These are phyloP conservation scores for Daldinia grandis DNA, from an alignment of 495 filamentous ascomycete species.

Conservation along the genomic window DNA sequence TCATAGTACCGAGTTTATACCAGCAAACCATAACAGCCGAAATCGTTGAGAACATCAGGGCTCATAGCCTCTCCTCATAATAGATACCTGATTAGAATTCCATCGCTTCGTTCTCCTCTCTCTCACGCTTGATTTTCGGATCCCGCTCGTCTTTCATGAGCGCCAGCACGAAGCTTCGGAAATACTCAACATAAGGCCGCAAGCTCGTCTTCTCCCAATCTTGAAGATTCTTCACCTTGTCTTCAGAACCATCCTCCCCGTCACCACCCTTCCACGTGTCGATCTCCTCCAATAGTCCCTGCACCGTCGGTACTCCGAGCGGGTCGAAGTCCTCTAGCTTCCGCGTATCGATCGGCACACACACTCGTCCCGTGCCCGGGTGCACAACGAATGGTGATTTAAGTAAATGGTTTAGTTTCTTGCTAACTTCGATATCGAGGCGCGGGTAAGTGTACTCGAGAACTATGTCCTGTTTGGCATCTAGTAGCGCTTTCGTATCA, in stretches of 20 bases:
- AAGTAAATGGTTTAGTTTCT: constrained; percentile 96
- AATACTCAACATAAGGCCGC: constrained; percentile 90
- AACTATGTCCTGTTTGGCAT: constrained; percentile 92
- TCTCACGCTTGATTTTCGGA: constrained; percentile 75
- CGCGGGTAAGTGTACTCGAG: constrained; percentile 99
- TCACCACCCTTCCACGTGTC: constrained; percentile 66
- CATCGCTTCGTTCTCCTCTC: constrained; percentile 61
- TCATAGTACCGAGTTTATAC: background rate
- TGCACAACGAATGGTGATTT: constrained; percentile 97
- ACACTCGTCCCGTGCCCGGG: constrained; percentile 91
- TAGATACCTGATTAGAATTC: constrained; percentile 59
- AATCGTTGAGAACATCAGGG: background rate
- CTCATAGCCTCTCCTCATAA: background rate
- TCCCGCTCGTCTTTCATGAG: constrained; percentile 84
- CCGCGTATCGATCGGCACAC: constrained; percentile 86
- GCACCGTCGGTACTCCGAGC: constrained; percentile 84
- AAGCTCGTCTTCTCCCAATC: constrained; percentile 98
- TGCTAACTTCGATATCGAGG: constrained; percentile 93
- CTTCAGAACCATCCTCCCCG: constrained; percentile 42
- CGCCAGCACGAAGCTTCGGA: constrained; percentile 78
- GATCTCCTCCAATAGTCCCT: constrained; percentile 79
- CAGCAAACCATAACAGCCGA: constrained; percentile 6
- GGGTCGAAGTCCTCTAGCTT: constrained; percentile 84
- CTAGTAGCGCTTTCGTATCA: constrained; percentile 71
- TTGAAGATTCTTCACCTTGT: constrained; percentile 57